Percentiles rank a stretch among this genome's conserved stretches.
phyloP scores from a whole-genome alignment of 176 grass and related monocot genomes.

The Zoysia pacifica region DNA sequence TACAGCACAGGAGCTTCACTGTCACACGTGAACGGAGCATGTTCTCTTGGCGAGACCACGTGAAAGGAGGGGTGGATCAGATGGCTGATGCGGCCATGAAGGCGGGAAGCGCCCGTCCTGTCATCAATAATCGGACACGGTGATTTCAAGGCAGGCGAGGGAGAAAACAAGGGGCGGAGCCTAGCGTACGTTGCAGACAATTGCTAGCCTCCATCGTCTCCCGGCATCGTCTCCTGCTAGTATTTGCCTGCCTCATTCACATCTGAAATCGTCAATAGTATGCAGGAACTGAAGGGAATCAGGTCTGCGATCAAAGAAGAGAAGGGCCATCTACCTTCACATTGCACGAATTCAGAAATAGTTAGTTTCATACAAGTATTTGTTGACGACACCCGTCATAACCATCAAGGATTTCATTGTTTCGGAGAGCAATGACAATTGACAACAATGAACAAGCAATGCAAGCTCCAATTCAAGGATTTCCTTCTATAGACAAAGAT shows the following conservation, averaged over 20 bases:
- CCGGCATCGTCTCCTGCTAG: neutral
- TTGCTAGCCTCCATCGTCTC: slow-evolving; percentile 5
- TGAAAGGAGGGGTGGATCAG: neutral
- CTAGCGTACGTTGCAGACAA: slow-evolving; percentile 52
- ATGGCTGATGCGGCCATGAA: neutral
- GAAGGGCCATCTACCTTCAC: slow-evolving; percentile 34
- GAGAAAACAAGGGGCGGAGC: neutral
- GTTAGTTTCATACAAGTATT: slow-evolving; percentile 25
- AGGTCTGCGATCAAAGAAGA: slow-evolving; percentile 46
- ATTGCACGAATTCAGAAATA: slow-evolving; percentile 15
- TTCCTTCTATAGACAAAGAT: neutral
- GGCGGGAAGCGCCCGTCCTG: slow-evolving; percentile 12
- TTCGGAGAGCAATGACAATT: slow-evolving; percentile 9
- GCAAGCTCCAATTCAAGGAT: slow-evolving; percentile 14
- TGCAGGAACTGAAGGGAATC: slow-evolving; percentile 67
- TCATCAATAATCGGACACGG: neutral
- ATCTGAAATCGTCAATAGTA: neutral
- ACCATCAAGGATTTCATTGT: slow-evolving; percentile 2
- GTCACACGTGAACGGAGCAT: neutral
- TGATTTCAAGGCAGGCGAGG: neutral
- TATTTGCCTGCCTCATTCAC: neutral
- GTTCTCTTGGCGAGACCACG: neutral
- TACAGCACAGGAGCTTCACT: neutral
- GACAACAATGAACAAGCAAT: neutral
- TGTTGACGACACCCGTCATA: neutral